phyloP scores from a whole-genome alignment of 1,139 yeast genomes.

The Waltiozyma sp. region DNA sequence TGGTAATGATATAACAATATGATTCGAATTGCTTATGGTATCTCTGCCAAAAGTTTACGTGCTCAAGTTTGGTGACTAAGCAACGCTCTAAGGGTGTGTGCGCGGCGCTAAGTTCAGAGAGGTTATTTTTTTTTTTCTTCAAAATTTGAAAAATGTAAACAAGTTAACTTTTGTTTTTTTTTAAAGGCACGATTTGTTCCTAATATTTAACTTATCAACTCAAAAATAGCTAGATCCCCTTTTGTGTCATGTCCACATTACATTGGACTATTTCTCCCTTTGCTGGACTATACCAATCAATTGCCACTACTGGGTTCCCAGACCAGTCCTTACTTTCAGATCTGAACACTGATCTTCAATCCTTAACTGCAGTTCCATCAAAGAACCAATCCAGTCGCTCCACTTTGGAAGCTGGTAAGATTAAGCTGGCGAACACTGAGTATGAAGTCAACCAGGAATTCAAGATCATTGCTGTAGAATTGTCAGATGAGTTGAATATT shows the following conservation, averaged over 20 bases:
- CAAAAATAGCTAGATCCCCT: no score
- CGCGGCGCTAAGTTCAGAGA: no score
- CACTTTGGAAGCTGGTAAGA: constrained; percentile 40
- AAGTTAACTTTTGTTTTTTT: no score
- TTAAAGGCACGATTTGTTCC: no score
- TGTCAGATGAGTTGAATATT: constrained; percentile 56
- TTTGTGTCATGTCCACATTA: not conserved
- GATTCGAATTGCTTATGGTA: no score
- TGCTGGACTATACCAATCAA: constrained; percentile 20
- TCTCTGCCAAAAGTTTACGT: no score
- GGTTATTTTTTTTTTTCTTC: no score
- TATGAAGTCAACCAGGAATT: constrained; percentile 44
- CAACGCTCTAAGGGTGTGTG: no score
- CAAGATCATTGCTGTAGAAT: constrained; percentile 33
- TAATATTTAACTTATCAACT: no score
- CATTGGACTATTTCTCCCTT: constrained; percentile 26
- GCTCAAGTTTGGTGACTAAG: no score
- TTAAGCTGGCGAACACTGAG: constrained; percentile 32
- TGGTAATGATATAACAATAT: no score
- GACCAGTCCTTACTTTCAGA: constrained; percentile 23
- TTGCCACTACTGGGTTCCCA: constrained; percentile 20
- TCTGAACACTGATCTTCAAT: constrained; percentile 37
- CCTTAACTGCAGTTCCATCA: constrained; percentile 37
- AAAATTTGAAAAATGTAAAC: no score
- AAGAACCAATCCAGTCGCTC: constrained; percentile 46